Base-by-base conservation (phyloP, 1,284 basidiomycete species). In the Cystobasidium pallidum region DNA sequence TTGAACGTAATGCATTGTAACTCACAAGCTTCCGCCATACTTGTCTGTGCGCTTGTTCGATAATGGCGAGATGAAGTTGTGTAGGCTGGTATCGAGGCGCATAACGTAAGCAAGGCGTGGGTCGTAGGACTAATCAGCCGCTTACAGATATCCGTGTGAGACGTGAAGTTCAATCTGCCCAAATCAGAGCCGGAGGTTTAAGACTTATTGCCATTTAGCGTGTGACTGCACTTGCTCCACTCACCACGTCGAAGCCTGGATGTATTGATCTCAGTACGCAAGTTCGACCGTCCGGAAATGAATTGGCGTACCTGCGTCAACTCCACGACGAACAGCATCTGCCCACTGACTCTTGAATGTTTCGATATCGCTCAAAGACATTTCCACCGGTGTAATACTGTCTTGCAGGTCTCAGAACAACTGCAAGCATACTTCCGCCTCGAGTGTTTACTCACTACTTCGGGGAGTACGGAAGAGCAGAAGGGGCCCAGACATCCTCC, bases 41-140 rank as follows among this genome's bases (percentile, higher is more conserved):
- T 82, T 61, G 81, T 92, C 91, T 8, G 83, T 84, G 41, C 90
- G 87, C 17, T 80, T 79, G 82, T 92, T 92, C 47, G 88, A 88
- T 34, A 90, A 77, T 0, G 90, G 90, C 10, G 88, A 89, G n/a
- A 87, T 77, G 80, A 91, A 91, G 43, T 81, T 77, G 77, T 36
- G 39, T 7, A 59, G 66, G 13, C 51, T 52, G 41, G 4, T 13
- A 41, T n/a, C 15, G 7, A n/a, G 8, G 19, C 43, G 15, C 8
- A 45, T 4, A 28, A 52, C 7, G 26, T 52, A 1, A 30, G 41
- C 24, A 39, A n/a, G n/a, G 21, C 2, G 32, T 7, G 4, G 28
- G 26, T 24, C 7, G n/a, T 43, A 28, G 7, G 11, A 21, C 19
- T 28, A 26, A 43, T 26, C 39, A 10, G n/a, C 21, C 24, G 45